Base-by-base conservation (phyloP, 1,284 basidiomycete species). In the Cerioporus squamosus region DNA sequence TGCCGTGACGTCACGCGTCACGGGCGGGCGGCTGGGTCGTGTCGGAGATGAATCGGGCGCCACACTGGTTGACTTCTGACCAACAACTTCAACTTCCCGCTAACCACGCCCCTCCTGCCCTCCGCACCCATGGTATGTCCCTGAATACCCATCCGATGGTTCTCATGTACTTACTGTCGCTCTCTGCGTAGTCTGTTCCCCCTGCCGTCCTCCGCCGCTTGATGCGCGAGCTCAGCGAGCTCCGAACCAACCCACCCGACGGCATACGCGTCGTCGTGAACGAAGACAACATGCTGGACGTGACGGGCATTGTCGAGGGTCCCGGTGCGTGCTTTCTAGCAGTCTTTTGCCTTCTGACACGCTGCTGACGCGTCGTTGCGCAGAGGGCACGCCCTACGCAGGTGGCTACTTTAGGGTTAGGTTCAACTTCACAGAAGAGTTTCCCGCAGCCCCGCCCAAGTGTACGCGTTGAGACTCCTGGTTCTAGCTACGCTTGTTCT, bases 371-470 rank as follows among this genome's bases (percentile, higher is more conserved):
- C 70, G 58, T 60, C 42, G 33, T 36, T 26, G 29, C n/a, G 33
- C 70, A 93, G 92, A 91, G 70, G 91, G 91, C 29, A 97, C 95
- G 36, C 95, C 95, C 0, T 98, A 97, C 74, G 85, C 91, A 56
- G 93, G 92, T 44, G 95, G 95, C 17, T 96, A 94, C 79, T 97
- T 96, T 75, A 85, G 80, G 66, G 86, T 97, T 58, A 87, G 86
- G 69, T 97, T 97, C 77, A 84, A 83, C 65, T 97, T 97, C 72
- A 90, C 87, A 1, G 87, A 93, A 62, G 94, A 97, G 73, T 97
- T 95, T 71, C 95, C 95, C 44, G 87, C 91, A 46, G 85, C 88
- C 40, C 95, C 95, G 55, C 95, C 95, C 5, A 96, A 94, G 80
- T 97, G 95, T 95, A 63, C 64, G 91, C 63, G 38, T 36, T 15